Conservation (phyloP, 805 yeast species). For the Teunomyces gatunensis region DNA sequence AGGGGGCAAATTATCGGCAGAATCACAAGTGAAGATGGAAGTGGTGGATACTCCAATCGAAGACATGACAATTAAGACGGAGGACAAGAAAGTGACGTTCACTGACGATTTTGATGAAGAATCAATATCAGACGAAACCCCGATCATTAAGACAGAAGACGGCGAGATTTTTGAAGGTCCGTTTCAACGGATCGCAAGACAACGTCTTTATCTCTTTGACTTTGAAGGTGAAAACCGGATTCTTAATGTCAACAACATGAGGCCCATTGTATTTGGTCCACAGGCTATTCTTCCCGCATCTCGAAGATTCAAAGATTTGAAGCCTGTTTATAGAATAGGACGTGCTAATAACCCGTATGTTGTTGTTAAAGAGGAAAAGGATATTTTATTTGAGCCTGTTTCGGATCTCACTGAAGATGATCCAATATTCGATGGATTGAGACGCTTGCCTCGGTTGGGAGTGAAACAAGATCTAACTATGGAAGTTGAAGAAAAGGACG, state of each 20-base stretch:
- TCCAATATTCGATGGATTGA: conserved; percentile 40
- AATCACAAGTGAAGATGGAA: conserved; percentile 1
- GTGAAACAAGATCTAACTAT: conserved; percentile 44
- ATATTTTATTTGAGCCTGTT: conserved; percentile 33
- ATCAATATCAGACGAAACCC: not conserved
- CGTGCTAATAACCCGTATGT: conserved; percentile 38
- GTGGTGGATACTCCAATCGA: not conserved
- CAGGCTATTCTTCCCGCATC: conserved; percentile 53
- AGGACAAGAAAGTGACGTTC: not conserved
- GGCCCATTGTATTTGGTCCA: conserved; percentile 54
- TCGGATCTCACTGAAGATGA: conserved; percentile 35
- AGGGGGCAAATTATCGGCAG: not conserved
- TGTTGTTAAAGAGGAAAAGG: conserved; percentile 28
- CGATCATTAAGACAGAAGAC: not conserved
- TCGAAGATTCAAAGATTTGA: conserved; percentile 53
- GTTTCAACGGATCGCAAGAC: conserved; percentile 54
- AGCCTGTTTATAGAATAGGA: conserved; percentile 47
- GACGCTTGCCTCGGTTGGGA: conserved; percentile 62
- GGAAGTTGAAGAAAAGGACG: conserved; percentile 40
- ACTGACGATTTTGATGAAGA: not conserved
- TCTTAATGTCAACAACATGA: conserved; percentile 17
- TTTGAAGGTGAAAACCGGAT: conserved; percentile 37
- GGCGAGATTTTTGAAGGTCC: conserved; percentile 60
- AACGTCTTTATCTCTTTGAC: conserved; percentile 52
- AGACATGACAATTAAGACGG: not conserved